Percentiles rank a stretch among this genome's conserved stretches.
These are phyloP conservation scores for Epichloe baconii DNA, from an alignment of 2,329 filamentous ascomycete species.

Conservation along the genomic window DNA sequence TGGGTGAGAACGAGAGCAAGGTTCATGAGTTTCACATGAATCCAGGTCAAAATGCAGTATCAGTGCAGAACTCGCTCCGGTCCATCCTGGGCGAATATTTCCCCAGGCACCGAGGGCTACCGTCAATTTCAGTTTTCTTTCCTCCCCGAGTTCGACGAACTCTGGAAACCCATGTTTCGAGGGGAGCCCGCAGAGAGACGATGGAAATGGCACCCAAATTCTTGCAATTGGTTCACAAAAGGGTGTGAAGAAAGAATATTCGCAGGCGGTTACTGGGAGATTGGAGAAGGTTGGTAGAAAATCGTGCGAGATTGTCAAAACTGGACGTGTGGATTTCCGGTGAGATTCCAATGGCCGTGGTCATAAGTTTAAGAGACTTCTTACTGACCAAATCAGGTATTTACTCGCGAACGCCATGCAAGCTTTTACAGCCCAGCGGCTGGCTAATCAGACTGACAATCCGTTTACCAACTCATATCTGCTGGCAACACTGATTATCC, in stretches of 20 bases:
- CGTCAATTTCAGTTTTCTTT: slow-evolving; percentile 34
- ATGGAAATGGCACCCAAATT: slow-evolving; percentile 39
- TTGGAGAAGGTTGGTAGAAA: slow-evolving; percentile 43
- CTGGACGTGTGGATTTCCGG: slow-evolving; percentile 46
- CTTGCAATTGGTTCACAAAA: slow-evolving; percentile 45
- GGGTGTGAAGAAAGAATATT: slow-evolving; percentile 37
- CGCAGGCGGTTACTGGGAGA: slow-evolving; percentile 33
- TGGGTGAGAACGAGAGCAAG: slow-evolving; percentile 18
- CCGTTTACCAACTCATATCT: slow-evolving; percentile 40
- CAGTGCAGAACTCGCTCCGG: slow-evolving; percentile 44
- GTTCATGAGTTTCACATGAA: slow-evolving; percentile 33
- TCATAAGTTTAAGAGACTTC: background rate
- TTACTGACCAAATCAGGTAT: slow-evolving; percentile 28
- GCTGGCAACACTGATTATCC: slow-evolving; percentile 44
- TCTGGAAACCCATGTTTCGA: slow-evolving; percentile 41
- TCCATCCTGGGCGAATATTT: slow-evolving; percentile 38
- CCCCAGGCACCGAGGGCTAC: slow-evolving; percentile 31
- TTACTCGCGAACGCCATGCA: slow-evolving; percentile 50
- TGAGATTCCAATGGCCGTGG: slow-evolving; percentile 17
- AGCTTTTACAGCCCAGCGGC: slow-evolving; percentile 36
- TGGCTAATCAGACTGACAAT: slow-evolving; percentile 37
- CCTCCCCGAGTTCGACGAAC: slow-evolving; percentile 33
- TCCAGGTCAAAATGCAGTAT: slow-evolving; percentile 33
- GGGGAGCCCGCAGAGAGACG: slow-evolving; percentile 19
- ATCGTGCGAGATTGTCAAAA: slow-evolving; percentile 34